Evolutionary conservation across 495 filamentous ascomycete species (phyloP).

Genomic region (Choiromyces venosus): DNA sequence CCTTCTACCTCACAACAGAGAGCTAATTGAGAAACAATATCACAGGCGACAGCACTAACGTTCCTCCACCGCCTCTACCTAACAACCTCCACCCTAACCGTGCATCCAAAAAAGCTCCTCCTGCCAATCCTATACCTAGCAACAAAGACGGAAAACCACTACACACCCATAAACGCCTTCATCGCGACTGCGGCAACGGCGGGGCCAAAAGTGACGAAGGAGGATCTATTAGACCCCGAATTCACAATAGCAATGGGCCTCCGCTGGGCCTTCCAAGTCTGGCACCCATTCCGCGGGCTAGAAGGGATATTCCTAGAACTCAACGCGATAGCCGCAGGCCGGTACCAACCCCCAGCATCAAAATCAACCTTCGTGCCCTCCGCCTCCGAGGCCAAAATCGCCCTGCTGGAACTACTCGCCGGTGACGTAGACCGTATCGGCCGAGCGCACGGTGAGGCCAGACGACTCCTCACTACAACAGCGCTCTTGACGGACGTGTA

Average conservation of each 20-base stretch:
- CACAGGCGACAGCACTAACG: slow-evolving; percentile 77
- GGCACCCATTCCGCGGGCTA: slow-evolving; percentile 82
- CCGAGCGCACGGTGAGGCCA: slow-evolving; percentile 63
- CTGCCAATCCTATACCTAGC: slow-evolving; percentile 83
- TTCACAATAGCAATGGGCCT: slow-evolving; percentile 87
- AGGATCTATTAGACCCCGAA: slow-evolving; percentile 80
- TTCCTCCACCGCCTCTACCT: slow-evolving; percentile 93
- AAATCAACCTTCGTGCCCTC: slow-evolving; percentile 3
- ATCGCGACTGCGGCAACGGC: slow-evolving; percentile 52
- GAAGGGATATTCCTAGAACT: slow-evolving; percentile 84
- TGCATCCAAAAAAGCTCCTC: slow-evolving; percentile 80
- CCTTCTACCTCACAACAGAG: background rate
- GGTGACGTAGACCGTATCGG: slow-evolving; percentile 49
- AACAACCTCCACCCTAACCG: slow-evolving; percentile 89
- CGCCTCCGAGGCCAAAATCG: background rate
- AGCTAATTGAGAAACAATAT: slow-evolving; percentile 7
- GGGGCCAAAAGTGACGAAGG: slow-evolving; percentile 61
- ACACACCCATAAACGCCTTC: slow-evolving; percentile 64
- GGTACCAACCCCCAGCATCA: slow-evolving; percentile 32
- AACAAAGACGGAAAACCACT: slow-evolving; percentile 82
- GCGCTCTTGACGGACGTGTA: slow-evolving; percentile 86
- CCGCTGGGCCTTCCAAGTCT: slow-evolving; percentile 87
- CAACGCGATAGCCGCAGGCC: slow-evolving; percentile 55
- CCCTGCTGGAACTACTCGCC: slow-evolving; percentile 5
- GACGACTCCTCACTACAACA: slow-evolving; percentile 66